Base-by-base conservation (phyloP, 2,329 filamentous ascomycete genomes). In the Ophiostoma sp. region DNA sequence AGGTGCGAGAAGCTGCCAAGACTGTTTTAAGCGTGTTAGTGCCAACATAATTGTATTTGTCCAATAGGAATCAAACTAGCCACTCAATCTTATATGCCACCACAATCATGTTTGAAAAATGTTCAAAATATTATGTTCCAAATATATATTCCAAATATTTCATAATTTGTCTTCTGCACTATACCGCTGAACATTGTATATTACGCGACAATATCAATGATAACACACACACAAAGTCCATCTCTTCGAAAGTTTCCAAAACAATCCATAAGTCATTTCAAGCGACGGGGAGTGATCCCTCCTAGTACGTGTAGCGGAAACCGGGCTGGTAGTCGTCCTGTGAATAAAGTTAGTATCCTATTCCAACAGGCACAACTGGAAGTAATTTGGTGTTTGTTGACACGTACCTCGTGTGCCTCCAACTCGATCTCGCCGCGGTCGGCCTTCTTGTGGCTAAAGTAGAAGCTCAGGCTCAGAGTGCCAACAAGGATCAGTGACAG, bases 401-500 rank as follows among this genome's bases (percentile, higher is more conserved):
- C 11, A 61, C 79, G n/a, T 59, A 87, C 86, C 76, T 87, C 83
- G 59, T 83, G 80, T 22, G 80, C 79, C 79, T 89, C 87, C 15
- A 89, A 80, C 75, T 85, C 79, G 78, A 83, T 85, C 80, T 87
- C 85, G 68, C 86, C 86, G 39, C 83, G 79, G n/a, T 89, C 86
- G 0, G 87, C 87, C 78, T 84, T 83, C 72, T 77, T 79, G 76
- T 89, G 89, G 76, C 83, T 78, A 17, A 81, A 75, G 74, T 80
- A 81, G 75, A 85, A 87, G 4, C 81, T 79, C 2, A 85, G 33
- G 28, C 82, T 84, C 31, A 84, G 78, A 0, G 84, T 9, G 2
- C 76, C 70, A 0, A 88, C 86, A 22, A 88, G 75, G 4, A 87
- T 36, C 2, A 88, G 78, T 31, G 79, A 85, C 63, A 88, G 75